Evolutionary conservation across 345 rosid genomes (phyloP), one percentile per base, ranked within the genome.

Genomic region (Adansonia digitata): DNA sequence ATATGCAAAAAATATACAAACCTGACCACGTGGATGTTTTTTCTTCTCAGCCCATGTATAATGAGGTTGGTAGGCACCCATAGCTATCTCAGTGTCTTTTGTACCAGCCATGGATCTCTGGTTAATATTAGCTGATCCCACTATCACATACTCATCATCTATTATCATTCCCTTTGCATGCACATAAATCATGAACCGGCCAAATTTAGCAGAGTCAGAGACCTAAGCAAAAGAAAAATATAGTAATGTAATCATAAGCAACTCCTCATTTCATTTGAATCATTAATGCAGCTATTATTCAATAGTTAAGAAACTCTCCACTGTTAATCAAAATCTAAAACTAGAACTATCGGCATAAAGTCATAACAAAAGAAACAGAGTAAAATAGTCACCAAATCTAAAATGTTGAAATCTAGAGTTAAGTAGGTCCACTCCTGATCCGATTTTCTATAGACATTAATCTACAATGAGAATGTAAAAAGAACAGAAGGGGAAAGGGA

Each of bases 61-160:
- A 83, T 87, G 86, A 18, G 97, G 99, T 81, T 95, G 99, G 79
- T 95, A 95, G 17, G 97, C 93, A 69, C 98, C 99, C 99, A 95
- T 85, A 29, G 94, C 94, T 71, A 87, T 87, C 87, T 90, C 94
- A 5, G 90, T 85, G 79, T 90, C 94, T 75, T 84, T 88, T 24
- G 90, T 78, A 37, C 94, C 94, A 73, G 89, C 92, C 90, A 90
- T 82, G 52, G 94, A 90, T 77, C 94, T 85, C 80, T 90, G 94
- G 81, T 90, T 90, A 68, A 90, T 85, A 80, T 90, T 90, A 43
- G 94, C 94, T 4, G 92, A 90, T 79, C 92, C 94, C 14, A 88
- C 8, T 64, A 90, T 82, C 17, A 84, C 82, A n/a, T 88, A 90
- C 77, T 90, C 94, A 14, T 90, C 92, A 60, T 88, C 94, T 63